Base-by-base conservation (phyloP, 2,329 filamentous ascomycete genomes). In the Cladosporium sp. region DNA sequence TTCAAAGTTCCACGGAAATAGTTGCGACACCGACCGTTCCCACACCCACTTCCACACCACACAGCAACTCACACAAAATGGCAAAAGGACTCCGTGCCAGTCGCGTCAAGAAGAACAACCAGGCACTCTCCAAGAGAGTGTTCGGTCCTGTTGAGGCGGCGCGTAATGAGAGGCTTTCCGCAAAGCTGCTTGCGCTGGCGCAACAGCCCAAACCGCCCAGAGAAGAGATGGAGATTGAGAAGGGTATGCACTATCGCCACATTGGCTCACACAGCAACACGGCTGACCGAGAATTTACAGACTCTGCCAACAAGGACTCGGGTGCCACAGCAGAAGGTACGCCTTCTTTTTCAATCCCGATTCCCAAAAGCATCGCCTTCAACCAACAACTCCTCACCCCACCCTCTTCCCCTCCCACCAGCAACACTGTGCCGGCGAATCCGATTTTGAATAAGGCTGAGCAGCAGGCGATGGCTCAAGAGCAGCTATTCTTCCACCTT, bases 21-120 rank as follows among this genome's bases (percentile, higher is more conserved):
- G 37, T 55, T 44, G 39, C 52, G 39, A 40, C 36, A 32, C 34
- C 24, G 34, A 37, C n/a, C 35, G 17, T 32, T 56, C 36, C 32
- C 19, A 24, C 35, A 28, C 44, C 17, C 35, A 28, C 44, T 20
- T 24, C 56, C 40, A 22, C 20, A 9, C 36, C 40, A 45, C 48
- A 57, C 62, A 57, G 60, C 54, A 37, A 58, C 58, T 56, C 61
- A 42, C 22, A 51, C 59, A 81, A 57, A 66, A 97, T 97, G 93
- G 93, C 92, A 22, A 97, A 96, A 74, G 89, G 90, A 71, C 80
- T 89, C 60, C 83, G 93, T 72, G 84, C 92, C 64, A 95, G 88
- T 71, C 80, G 83, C 64, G 85, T 81, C 68, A 97, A 97, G 79
- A 81, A 82, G 68, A 97, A 97, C 79, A 91, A 91, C 77, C 81